phyloP scores from a whole-genome alignment of 345 rosid genomes.

The Anacardium occidentale region DNA sequence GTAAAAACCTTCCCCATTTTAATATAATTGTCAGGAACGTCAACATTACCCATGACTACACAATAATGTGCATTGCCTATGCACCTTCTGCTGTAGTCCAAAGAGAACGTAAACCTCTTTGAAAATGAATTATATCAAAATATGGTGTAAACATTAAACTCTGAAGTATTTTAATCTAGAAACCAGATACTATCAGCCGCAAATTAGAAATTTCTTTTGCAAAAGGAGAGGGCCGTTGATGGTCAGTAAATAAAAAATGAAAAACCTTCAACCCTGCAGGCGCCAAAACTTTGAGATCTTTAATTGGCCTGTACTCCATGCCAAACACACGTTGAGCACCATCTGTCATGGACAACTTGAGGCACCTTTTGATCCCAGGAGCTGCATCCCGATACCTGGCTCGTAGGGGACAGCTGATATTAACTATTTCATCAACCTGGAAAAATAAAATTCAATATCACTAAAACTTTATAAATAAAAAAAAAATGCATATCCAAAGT shows the following conservation, averaged over 20 bases:
- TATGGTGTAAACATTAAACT: neutral
- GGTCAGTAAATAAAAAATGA: constrained; percentile 9
- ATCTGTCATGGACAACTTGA: constrained; percentile 88
- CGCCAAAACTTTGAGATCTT: constrained; percentile 72
- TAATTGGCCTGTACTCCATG: constrained; percentile 87
- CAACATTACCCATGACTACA: neutral
- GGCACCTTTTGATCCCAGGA: constrained; percentile 82
- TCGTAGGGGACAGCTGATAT: constrained; percentile 66
- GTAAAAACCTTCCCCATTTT: neutral
- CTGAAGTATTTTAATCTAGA: neutral
- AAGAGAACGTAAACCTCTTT: neutral
- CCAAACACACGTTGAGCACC: constrained; percentile 90
- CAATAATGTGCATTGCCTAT: neutral
- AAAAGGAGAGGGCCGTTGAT: constrained; percentile 3
- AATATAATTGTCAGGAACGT: neutral
- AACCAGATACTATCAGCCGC: neutral
- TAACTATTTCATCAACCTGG: constrained; percentile 95
- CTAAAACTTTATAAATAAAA: neutral
- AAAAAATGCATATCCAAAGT: neutral
- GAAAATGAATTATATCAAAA: constrained; percentile 9
- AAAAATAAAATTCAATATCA: constrained; percentile 19
- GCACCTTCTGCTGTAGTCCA: neutral
- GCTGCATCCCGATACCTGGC: constrained; percentile 68
- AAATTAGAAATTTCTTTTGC: neutral
- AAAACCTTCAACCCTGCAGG: constrained; percentile 87